Evolutionary conservation across 495 filamentous ascomycete species (phyloP), one percentile per base, ranked within the genome.

Genomic region (Podospora comata): DNA sequence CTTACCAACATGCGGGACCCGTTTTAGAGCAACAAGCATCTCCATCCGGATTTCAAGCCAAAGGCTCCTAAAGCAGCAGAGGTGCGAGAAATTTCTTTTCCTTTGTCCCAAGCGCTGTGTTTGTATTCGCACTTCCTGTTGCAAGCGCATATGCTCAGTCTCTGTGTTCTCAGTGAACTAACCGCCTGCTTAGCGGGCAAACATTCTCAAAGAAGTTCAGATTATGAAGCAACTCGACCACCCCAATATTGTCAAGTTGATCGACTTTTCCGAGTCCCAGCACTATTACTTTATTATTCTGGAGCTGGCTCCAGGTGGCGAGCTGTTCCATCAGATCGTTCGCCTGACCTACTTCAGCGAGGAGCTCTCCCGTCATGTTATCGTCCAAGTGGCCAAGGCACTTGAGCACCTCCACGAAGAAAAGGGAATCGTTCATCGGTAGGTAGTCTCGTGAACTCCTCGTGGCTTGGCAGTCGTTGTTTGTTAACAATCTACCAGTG

Each of bases 311-410:
- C 91, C 94, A 3, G 95, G 95, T 57, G 95, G 95, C 76, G 95
- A 99, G 80, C 81, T 99, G 19, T 99, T 99, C 84, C 95, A 99
- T 75, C 96, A 99, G 76, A 98, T 99, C 75, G 95, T 99, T 59
- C 89, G 96, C 65, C 88, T 99, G 75, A 99, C 95, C 7, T 99
- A 98, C 78, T 99, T 99, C 77, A 97, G 93, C 80, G 95, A 99
- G 78, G 89, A 97, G 54, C 84, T 99, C 0, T 94, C 93, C 55
- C 87, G 95, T 67, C 95, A 98, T 78, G 94, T 97, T 71, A 99
- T 99, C 68, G 78, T 85, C 0, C 95, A 98, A 76, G 95, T 99
- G 26, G 95, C 95, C 5, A 88, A 96, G 68, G 93, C 95, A 2
- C 86, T 99, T 65, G 91, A 93, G 76, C 97, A 98, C 77, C 82